Conservation (phyloP, 2,329 filamentous ascomycete species). For the Phyllosticta citribraziliensis region DNA sequence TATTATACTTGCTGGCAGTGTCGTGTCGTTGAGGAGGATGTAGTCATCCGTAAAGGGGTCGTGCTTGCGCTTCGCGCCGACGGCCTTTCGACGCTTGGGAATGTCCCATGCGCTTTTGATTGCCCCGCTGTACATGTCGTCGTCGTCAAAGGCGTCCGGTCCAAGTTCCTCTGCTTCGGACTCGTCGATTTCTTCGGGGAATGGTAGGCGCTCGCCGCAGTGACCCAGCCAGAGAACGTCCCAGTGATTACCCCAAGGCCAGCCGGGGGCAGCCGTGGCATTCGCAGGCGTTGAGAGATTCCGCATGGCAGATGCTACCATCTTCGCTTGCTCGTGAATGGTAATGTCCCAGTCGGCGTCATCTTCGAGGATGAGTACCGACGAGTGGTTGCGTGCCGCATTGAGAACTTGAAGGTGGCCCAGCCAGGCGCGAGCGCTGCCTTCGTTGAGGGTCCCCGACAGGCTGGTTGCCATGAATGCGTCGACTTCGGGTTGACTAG, state of each 20-base stretch:
- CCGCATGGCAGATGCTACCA: neutral
- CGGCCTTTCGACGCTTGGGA: neutral
- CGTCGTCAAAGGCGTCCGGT: neutral
- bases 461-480: neutral
- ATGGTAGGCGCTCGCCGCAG: slow-evolving; percentile 8
- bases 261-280: neutral
- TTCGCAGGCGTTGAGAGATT: slow-evolving; percentile 2
- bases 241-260: slow-evolving; percentile 10
- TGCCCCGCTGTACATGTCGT: neutral
- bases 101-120: neutral
- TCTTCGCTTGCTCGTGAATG: slow-evolving; percentile 4
- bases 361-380: slow-evolving; percentile 12
- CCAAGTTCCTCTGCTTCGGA: neutral
- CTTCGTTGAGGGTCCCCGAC: neutral
- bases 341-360: slow-evolving; percentile 12
- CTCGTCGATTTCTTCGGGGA: neutral
- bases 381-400: neutral
- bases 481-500: neutral
- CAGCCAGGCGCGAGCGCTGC: slow-evolving; percentile 10
- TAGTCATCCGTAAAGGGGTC: slow-evolving; percentile 5
- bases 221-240: slow-evolving; percentile 9
- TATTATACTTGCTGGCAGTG: slow-evolving; percentile 4
- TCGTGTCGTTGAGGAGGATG: slow-evolving; percentile 7
- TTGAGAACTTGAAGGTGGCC: slow-evolving; percentile 12
- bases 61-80: neutral